Conservation (phyloP, 208 protist genomes). For the Trypanosoma melophagium region DNA sequence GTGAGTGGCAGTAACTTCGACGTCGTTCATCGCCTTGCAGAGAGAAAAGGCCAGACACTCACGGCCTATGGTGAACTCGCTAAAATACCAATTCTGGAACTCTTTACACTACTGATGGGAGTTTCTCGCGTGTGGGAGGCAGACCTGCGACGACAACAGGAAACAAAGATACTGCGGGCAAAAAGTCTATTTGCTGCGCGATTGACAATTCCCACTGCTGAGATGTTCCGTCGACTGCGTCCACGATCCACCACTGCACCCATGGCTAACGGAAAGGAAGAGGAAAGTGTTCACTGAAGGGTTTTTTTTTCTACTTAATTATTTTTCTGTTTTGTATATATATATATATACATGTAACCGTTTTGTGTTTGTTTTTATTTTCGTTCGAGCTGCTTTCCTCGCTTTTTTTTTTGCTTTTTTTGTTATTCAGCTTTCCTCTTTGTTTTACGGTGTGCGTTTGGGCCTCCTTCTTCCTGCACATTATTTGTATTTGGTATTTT, state of each 20-base stretch:
- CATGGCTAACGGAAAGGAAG: neutral
- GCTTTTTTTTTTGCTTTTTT: too few relatives aligned
- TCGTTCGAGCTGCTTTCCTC: too few relatives aligned
- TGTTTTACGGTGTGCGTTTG: too few relatives aligned
- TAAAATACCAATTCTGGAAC: slow-evolving; percentile 22
- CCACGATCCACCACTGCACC: neutral
- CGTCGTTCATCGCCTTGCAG: slow-evolving; percentile 30
- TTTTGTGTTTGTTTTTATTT: neutral
- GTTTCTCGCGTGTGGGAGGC: slow-evolving; percentile 51
- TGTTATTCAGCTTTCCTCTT: too few relatives aligned
- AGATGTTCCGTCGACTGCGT: neutral
- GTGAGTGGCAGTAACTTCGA: too few relatives aligned
- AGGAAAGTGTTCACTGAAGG: neutral
- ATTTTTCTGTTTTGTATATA: neutral
- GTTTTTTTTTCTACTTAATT: too few relatives aligned
- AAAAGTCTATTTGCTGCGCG: neutral
- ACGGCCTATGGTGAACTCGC: slow-evolving; percentile 43
- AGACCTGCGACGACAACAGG: neutral
- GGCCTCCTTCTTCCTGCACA: too few relatives aligned
- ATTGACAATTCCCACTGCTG: neutral
- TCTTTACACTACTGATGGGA: slow-evolving; percentile 54
- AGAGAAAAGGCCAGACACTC: slow-evolving; percentile 46
- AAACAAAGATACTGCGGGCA: neutral
- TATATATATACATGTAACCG: slow-evolving; percentile 7
- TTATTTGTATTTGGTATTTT: too few relatives aligned